Evolutionary conservation across 2,329 filamentous ascomycete species (phyloP), one percentile per base, ranked within the genome.

Genomic region (Scedosporium apiospermum): DNA sequence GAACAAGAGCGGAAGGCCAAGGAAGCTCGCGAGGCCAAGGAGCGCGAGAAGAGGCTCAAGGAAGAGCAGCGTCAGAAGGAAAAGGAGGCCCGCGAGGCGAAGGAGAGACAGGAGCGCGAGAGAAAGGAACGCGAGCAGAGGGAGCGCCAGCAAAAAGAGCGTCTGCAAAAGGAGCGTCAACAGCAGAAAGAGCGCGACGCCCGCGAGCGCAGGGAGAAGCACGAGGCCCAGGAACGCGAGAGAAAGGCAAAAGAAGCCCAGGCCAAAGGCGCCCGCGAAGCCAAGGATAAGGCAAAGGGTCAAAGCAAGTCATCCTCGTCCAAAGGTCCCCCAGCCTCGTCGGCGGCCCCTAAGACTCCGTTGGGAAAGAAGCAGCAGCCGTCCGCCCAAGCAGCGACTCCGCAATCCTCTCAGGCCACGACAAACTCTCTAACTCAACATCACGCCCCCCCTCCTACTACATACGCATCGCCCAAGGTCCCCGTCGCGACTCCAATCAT

Each of bases 201-300:
- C 7, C 30, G 30, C 70, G 90, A 95, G 69, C 90, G 84, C 55
- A 66, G 65, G 63, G 82, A 78, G 67, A 82, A 84, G 65, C 84
- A 76, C 63, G 79, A 83, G 66, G 55, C 55, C 27, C 80, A 78
- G 69, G 78, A 78, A 38, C 34, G 34, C 34, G 34, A 93, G 74
- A 86, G 91, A 57, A 91, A 87, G 78, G 96, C 96, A 77, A 91
- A 88, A 69, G 95, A 99, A 71, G 89, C 90, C 3, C 91, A 96
- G 74, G 84, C 85, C 58, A 64, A 62, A 26, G 65, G 64, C 34
- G 72, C 72, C 18, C 89, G 79, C 38, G 81, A 83, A 64, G 75
- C 75, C 60, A 82, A 79, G 67, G 80, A 82, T 68, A 89, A 84
- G 68, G 92, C 96, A 76, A 95, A 91, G 77, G 93, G 88, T 60